Conservation (phyloP, 2,329 filamentous ascomycete genomes). For the Juglanconis oblonga region DNA sequence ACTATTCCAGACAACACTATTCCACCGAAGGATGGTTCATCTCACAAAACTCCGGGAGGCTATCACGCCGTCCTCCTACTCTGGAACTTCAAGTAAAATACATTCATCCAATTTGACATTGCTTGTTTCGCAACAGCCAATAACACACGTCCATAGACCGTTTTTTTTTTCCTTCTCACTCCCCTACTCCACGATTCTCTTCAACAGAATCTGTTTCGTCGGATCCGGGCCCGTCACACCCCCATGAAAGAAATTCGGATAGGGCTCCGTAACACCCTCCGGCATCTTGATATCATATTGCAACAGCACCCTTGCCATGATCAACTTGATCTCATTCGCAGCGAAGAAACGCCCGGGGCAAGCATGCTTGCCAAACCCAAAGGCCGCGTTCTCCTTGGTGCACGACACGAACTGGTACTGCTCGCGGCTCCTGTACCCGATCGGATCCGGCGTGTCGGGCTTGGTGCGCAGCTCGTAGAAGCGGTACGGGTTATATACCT, state of each 20-base stretch:
- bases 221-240: conserved; percentile 7
- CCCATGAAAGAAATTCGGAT: conserved; percentile 3
- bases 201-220: not conserved
- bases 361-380: conserved; percentile 33
- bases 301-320: conserved; percentile 21
- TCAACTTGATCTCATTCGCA: conserved; percentile 25
- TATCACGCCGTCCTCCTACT: too few species aligned
- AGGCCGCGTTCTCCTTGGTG: conserved; percentile 29
- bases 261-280: not conserved
- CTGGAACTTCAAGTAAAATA: too few species aligned
- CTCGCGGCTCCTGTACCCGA: conserved; percentile 27
- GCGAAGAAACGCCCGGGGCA: conserved; percentile 30
- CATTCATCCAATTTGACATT: too few species aligned
- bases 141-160: too few species aligned
- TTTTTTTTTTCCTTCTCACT: too few species aligned
- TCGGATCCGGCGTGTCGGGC: conserved; percentile 20
- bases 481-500: conserved; percentile 31
- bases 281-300: conserved; percentile 19
- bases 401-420: conserved; percentile 34
- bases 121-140: too few species aligned
- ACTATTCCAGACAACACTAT: too few species aligned
- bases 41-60: too few species aligned
- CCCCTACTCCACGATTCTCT: not conserved
- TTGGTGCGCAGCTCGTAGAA: conserved; percentile 30
- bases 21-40: too few species aligned